Conservation (phyloP, 495 filamentous ascomycete genomes). For the Cairneyella variabilis region DNA sequence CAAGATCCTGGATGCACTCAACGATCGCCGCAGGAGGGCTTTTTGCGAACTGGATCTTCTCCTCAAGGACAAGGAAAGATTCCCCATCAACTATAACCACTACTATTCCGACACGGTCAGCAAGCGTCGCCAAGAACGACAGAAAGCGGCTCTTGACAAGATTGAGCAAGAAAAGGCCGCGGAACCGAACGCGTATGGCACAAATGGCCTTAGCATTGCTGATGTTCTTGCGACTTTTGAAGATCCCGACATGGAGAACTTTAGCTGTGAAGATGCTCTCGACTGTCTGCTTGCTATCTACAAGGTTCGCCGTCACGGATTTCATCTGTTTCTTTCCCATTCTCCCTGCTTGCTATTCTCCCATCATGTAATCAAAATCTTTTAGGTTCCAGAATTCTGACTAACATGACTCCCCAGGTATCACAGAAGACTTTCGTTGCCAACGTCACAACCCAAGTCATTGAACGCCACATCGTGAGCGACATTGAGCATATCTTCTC, state of each 20-base stretch:
- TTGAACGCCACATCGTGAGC: conserved; percentile 34
- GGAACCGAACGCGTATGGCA: background rate
- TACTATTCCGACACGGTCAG: conserved; percentile 33
- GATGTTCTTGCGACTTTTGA: background rate
- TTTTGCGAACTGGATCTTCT: conserved; percentile 37
- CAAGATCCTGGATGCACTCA: conserved; percentile 29
- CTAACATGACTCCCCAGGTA: conserved; percentile 24
- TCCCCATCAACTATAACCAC: conserved; percentile 40
- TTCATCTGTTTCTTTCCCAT: background rate
- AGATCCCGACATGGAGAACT: conserved; percentile 30
- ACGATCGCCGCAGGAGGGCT: conserved; percentile 23
- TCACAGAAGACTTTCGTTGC: conserved; percentile 31
- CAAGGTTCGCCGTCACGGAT: conserved; percentile 26
- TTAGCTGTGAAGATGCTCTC: conserved; percentile 32
- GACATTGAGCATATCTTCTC: conserved; percentile 31
- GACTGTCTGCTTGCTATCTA: conserved; percentile 34
- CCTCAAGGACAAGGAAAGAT: conserved; percentile 39
- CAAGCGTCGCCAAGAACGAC: conserved; percentile 24
- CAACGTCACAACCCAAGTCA: conserved; percentile 34
- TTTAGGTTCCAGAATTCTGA: too few species aligned
- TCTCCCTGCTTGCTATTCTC: background rate
- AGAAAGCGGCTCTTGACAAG: conserved; percentile 6
- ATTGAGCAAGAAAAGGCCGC: background rate
- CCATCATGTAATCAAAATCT: too few species aligned
- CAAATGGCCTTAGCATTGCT: background rate